Evolutionary conservation across 208 protist genomes (phyloP).

Genomic region (Herpetomonas tarakana): DNA sequence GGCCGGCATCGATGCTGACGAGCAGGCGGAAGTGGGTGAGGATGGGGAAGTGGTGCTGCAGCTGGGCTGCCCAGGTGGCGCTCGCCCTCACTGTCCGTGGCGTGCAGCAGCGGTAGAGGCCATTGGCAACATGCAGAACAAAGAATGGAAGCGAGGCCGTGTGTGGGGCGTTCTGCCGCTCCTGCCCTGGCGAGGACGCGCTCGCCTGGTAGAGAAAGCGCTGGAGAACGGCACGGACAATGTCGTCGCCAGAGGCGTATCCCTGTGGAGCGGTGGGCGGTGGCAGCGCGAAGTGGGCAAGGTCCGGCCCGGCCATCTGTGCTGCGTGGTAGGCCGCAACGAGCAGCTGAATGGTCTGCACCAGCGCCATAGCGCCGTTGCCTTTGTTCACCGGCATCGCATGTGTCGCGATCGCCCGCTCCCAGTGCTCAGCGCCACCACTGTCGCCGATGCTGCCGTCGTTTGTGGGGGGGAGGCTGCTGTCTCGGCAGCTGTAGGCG

Average conservation of each 20-base stretch:
- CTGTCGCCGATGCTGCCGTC: not conserved
- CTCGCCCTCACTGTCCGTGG: constrained; percentile 33
- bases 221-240: constrained; percentile 43
- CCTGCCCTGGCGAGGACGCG: not conserved
- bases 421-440: no score
- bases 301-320: constrained; percentile 49
- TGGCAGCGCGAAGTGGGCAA: constrained; percentile 21
- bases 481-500: constrained; percentile 32
- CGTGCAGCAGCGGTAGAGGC: constrained; percentile 34
- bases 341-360: constrained; percentile 40
- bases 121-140: constrained; percentile 41
- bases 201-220: not conserved
- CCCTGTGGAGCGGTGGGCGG: constrained; percentile 7
- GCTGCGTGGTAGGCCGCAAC: constrained; percentile 67
- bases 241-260: constrained; percentile 18
- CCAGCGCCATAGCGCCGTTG: constrained; percentile 25
- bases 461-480: constrained; percentile 1
- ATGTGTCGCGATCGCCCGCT: not conserved
- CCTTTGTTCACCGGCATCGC: not conserved
- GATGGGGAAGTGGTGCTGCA: constrained; percentile 49
- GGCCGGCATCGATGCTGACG: constrained; percentile 39
- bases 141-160: constrained; percentile 9
- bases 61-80: constrained; percentile 49
- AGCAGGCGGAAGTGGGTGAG: constrained; percentile 69
- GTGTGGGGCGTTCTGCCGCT: no score